Base-by-base conservation (phyloP, 495 filamentous ascomycete species). In the Trichoderma parareesei region DNA sequence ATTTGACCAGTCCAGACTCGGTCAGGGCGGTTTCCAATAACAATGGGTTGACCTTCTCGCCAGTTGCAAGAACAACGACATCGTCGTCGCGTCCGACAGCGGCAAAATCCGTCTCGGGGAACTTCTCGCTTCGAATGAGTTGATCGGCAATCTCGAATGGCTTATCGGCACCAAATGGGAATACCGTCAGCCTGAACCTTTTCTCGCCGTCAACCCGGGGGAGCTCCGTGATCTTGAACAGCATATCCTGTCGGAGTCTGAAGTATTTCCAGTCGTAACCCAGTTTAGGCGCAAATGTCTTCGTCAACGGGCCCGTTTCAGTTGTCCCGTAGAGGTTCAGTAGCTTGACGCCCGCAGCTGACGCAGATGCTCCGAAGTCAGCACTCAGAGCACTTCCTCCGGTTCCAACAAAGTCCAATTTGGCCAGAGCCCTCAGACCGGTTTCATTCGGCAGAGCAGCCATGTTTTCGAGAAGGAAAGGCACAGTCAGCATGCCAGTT, bases 11-110 rank as follows among this genome's bases (percentile, higher is more conserved):
- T 0, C 75, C 73, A 63, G 75, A 69, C 0, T 66, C 63, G 13
- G 61, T 60, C 5, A 82, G 60, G 1, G 67, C 65, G 20, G 64
- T 64, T 62, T 85, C 81, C 38, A 79, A 68, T 0, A 73, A 64
- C 4, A 74, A 65, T 0, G 81, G 79, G 64, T 80, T 79, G 13
- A 77, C 65, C 65, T 83, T 84, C 63, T 83, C 77, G 4, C 79
- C 81, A 65, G 76, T 83, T 2, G 69, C 71, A 35, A 83, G 73
- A 0, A 82, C 79, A 65, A 84, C 78, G 6, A 82, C 64, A 66
- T 83, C 82, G 62, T 84, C 82, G 1, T 65, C 41, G 16, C 81
- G 72, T 1, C 77, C 74, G 41, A 57, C 57, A 60, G 63, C 44
- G 18, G 46, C 63, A 49, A 75, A 70, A 33, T 73, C 70, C 11